Evolutionary conservation across 192 early-diverging fungal genomes (phyloP), one percentile per base, ranked within the genome.

Genomic region (Phlyctochytrium bullatum): DNA sequence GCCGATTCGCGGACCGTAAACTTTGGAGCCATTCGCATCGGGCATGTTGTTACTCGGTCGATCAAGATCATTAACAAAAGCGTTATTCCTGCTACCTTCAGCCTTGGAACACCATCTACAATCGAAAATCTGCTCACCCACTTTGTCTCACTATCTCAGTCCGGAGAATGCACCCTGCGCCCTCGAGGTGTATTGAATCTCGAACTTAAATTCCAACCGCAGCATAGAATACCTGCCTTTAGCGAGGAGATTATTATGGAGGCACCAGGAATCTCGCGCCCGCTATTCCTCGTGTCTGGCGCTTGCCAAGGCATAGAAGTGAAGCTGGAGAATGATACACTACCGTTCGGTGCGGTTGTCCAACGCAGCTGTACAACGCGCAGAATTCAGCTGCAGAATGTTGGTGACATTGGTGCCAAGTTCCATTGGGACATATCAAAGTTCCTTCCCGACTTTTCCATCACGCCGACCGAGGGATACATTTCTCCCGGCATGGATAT

Each of bases 401-500:
- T 69, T 54, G 86, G 86, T 17, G 86, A 87, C 35, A 80, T 87
- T 61, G 86, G 84, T 2, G 65, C 78, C 0, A 80, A 73, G 32
- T 87, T 87, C 63, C 72, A 66, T 36, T 86, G 82, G 82, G 84
- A 86, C 59, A 51, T 60, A 12, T 20, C 68, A 16, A 69, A 78
- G 52, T 80, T 84, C 52, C 40, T 50, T 10, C 80, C 86, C 0
- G 82, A 84, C 47, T 87, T 86, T 65, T 67, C 84, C 10, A 80
- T 87, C 35, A 74, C 82, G 10, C 80, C 86, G n/a, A 63, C 73
- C 10, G 84, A 87, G 61, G 86, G 84, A 0, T 87, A 86, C 60
- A 86, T 86, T 52, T 85, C 85, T 1, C 85, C 86, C 12, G 82
- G 84, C 31, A 83, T 86, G 79, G 84, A 87, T 27, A 66, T 87